These are phyloP conservation scores for Daldinia caldariorum DNA, from an alignment of 495 filamentous ascomycete species.

Conservation along the genomic window DNA sequence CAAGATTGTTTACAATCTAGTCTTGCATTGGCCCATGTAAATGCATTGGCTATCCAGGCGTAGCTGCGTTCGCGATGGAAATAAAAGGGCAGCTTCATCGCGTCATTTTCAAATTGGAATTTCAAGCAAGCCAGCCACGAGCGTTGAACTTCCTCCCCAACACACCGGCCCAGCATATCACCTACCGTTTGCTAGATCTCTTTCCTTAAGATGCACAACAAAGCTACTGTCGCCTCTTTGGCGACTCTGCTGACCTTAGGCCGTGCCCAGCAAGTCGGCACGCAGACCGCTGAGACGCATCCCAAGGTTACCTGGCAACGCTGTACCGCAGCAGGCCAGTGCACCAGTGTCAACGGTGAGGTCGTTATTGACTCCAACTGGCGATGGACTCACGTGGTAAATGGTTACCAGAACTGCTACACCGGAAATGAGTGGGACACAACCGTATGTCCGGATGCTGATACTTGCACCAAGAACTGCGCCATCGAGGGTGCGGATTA, in stretches of 20 bases:
- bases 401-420: conserved; percentile 58
- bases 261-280: conserved; percentile 53
- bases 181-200: neutral
- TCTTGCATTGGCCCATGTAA: neutral
- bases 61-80: neutral
- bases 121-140: conserved; percentile 7
- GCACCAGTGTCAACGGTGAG: conserved; percentile 52
- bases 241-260: conserved; percentile 31
- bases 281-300: conserved; percentile 63
- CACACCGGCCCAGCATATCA: conserved; percentile 1
- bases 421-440: conserved; percentile 67
- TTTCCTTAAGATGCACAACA: conserved; percentile 23
- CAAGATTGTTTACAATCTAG: conserved; percentile 7
- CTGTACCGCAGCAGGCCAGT: conserved; percentile 62
- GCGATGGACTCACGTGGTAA: conserved; percentile 58
- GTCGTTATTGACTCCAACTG: conserved; percentile 62
- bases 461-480: conserved; percentile 61
- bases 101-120: conserved; percentile 7
- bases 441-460: conserved; percentile 59
- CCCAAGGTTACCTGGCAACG: conserved; percentile 65
- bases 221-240: conserved; percentile 18
- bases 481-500: conserved; percentile 61
- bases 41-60: neutral
- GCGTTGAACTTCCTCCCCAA: conserved; percentile 9
- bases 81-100: conserved; percentile 21